Base-by-base conservation (phyloP, 352 stramenopile species). In the Phytophthora palmivora region DNA sequence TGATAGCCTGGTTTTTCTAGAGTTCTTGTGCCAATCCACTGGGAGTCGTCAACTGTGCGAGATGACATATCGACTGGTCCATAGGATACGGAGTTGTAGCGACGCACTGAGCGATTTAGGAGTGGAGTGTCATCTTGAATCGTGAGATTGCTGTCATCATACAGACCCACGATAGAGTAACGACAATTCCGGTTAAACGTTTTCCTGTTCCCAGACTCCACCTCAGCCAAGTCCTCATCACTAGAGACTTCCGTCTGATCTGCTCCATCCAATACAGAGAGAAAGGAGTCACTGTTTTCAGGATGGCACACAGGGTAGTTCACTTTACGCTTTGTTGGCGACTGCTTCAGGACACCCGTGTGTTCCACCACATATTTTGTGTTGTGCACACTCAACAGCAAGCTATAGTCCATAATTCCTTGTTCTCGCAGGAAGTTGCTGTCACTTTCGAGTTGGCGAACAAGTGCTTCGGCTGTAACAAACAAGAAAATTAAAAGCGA, bases 361-460 rank as follows among this genome's bases (percentile, higher is more conserved):
- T 91, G 79, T 38, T 95, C 84, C 21, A 95, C 83, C 26, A 91
- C 77, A 45, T 92, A 96, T 58, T 92, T 93, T 24, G 84, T 91
- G 58, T 81, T 92, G 72, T 93, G 84, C 3, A 97, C 77, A 67
- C 89, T 93, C 10, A 97, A 50, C 18, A 97, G 57, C 22, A 97
- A 58, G 19, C 81, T 94, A 69, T 97, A 97, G 72, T 97, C 90
- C 72, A 95, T 97, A 61, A 97, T 92, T 15, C 88, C 88, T 60
- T 94, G 80, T 9, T 75, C 64, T 19, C 78, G 76, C 26, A 96
- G 58, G 38, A 96, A 96, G 6, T 74, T 74, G 52, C 75, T 91
- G 45, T 96, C 88, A 10, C 57, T 72, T 41, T 87, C 77, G 19
- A 96, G 72, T 54, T 94, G 83, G 0, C 58, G 51, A 18, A 94